Conservation (phyloP, 2,329 filamentous ascomycete genomes). For the Penicillium italicum region DNA sequence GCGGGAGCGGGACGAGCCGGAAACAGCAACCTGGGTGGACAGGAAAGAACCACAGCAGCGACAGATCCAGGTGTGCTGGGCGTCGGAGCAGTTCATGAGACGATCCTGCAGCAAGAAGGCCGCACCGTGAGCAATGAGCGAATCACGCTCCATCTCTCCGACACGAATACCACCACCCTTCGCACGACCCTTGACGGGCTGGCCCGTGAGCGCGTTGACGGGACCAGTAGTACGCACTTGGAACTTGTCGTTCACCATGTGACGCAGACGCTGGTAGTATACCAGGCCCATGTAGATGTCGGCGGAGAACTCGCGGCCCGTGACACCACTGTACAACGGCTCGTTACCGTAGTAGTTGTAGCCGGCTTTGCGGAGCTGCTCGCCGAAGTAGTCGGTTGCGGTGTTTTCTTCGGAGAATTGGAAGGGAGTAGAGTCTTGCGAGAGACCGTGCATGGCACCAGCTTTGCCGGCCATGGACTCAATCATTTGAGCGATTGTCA, state of each 20-base stretch:
- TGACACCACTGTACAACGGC: slow-evolving; percentile 97
- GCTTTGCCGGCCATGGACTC: slow-evolving; percentile 95
- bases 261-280: slow-evolving; percentile 94
- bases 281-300: slow-evolving; percentile 97
- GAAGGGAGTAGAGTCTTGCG: slow-evolving; percentile 94
- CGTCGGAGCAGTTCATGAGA: slow-evolving; percentile 95
- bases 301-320: slow-evolving; percentile 84
- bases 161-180: slow-evolving; percentile 98
- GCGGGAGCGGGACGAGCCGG: slow-evolving; percentile 27
- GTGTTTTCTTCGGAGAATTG: slow-evolving; percentile 89
- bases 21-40: slow-evolving; percentile 63
- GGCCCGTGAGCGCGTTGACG: slow-evolving; percentile 82
- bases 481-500: slow-evolving; percentile 99
- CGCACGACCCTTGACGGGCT: slow-evolving; percentile 95
- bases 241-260: slow-evolving; percentile 99
- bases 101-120: slow-evolving; percentile 94
- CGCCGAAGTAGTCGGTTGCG: slow-evolving; percentile 89
- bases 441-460: slow-evolving; percentile 88
- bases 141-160: slow-evolving; percentile 98
- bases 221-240: slow-evolving; percentile 95
- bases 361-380: slow-evolving; percentile 89
- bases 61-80: slow-evolving; percentile 85
- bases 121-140: slow-evolving; percentile 88
- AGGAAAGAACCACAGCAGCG: slow-evolving; percentile 86
- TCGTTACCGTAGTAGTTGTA: slow-evolving; percentile 99